Base-by-base conservation (phyloP, 1,284 basidiomycete species). In the Puccinia hordei region DNA sequence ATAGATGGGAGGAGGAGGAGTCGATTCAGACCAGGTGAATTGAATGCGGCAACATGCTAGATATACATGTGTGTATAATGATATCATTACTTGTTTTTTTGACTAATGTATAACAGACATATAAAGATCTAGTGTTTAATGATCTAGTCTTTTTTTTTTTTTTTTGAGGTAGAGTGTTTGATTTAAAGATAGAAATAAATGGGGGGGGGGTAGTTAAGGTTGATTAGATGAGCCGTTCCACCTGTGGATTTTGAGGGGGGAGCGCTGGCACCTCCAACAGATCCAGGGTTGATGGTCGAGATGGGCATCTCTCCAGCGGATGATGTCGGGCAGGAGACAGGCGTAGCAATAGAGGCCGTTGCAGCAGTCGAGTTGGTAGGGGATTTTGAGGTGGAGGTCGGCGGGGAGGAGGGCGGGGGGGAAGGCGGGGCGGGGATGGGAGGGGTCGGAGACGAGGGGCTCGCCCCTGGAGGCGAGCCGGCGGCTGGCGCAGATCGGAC, bases 401-500 rank as follows among this genome's bases (percentile, higher is more conserved):
- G 5, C 5, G 35, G 38, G 44, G 24, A 46, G 57, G 41, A 19
- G 44, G 9, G 30, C 30, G 35, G 17, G 2, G 5, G 53, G 6
- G 8, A 22, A 12, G 55, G n/a, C 33, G 49, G 51, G 19, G 17
- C 51, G 38, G 4, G 27, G 27, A 27, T 30, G 5, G 57, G 27
- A 8, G 10, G 24, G 57, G 57, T 49, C 24, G 12, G 57, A 3
- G 27, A 30, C 27, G 4, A 33, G 57, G 27, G 30, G 5, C 55
- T 4, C n/a, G 57, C 8, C 27, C 8, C 4, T 30, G 4, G 4
- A 1, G n/a, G 57, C 27, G 5, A 59, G 24, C 53, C 35, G 27
- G 9, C 71, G 66, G 17, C 46, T 81, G 3, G 78, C 61, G 83
- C 88, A 88, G 59, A 88, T 86, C 6, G 87, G 86, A 80, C 88